A percentile compares a stretch with the other conserved stretches of the same genome.
phyloP scores from a whole-genome alignment of 352 stramenopile species.

The Pythium angustatum region DNA sequence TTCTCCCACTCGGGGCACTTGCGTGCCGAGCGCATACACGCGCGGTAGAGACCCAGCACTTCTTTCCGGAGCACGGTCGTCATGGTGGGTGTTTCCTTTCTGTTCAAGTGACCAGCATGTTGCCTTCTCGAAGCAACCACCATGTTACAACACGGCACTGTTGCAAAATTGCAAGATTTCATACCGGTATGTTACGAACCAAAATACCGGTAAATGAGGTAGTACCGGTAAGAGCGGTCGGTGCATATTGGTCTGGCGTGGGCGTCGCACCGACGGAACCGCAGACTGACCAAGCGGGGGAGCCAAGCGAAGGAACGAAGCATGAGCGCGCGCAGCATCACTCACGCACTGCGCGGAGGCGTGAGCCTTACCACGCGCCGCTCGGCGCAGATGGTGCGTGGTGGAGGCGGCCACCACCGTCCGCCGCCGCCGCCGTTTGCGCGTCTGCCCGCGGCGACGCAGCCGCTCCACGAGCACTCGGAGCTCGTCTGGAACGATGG shows the following conservation, averaged over 20 bases:
- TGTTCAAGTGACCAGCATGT: background rate
- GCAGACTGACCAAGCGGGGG: slow-evolving; percentile 18
- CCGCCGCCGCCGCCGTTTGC: slow-evolving; percentile 80
- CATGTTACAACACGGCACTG: too few species aligned
- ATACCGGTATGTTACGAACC: background rate
- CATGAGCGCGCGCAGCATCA: slow-evolving; percentile 71
- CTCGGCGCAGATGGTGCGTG: slow-evolving; percentile 50
- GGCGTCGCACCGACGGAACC: slow-evolving; percentile 23
- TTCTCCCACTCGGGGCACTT: slow-evolving; percentile 79
- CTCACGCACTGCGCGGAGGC: slow-evolving; percentile 58
- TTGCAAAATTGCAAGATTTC: too few species aligned
- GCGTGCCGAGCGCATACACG: slow-evolving; percentile 73
- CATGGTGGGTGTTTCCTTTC: background rate
- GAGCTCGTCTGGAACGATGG: slow-evolving; percentile 89
- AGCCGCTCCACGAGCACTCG: slow-evolving; percentile 73
- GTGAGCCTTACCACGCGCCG: slow-evolving; percentile 57
- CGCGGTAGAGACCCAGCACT: slow-evolving; percentile 65
- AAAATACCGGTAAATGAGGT: background rate
- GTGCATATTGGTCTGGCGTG: slow-evolving; percentile 14
- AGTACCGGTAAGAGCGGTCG: slow-evolving; percentile 23
- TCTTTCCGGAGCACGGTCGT: slow-evolving; percentile 29
- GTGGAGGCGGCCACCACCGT: slow-evolving; percentile 52
- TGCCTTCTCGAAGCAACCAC: background rate
- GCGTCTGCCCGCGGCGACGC: slow-evolving; percentile 57
- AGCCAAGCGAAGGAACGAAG: slow-evolving; percentile 11